Conservation (phyloP, 352 stramenopile genomes). For the Thalassiosira hispida region DNA sequence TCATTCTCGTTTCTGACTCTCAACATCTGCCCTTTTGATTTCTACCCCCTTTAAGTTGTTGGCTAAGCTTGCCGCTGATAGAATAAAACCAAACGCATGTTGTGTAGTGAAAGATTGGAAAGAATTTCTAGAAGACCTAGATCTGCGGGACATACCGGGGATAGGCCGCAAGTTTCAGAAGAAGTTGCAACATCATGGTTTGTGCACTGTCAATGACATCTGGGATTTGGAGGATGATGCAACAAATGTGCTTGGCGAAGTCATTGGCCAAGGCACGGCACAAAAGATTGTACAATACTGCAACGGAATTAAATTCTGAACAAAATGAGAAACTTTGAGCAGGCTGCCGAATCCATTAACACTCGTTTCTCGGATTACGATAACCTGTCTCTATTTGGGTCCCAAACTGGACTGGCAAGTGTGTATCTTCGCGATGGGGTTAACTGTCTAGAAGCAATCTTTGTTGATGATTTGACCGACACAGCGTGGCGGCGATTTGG, state of each 20-base stretch:
- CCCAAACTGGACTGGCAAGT: background rate
- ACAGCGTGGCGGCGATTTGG: slow-evolving; percentile 12
- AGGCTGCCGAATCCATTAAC: no score
- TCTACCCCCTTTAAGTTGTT: slow-evolving; percentile 76
- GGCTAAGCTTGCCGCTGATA: slow-evolving; percentile 92
- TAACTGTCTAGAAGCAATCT: background rate
- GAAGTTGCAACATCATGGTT: slow-evolving; percentile 60
- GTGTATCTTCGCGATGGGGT: background rate
- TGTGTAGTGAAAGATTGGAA: slow-evolving; percentile 78
- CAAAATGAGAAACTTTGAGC: no score
- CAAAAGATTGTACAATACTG: slow-evolving; percentile 77
- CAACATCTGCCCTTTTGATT: background rate
- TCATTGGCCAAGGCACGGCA: slow-evolving; percentile 66
- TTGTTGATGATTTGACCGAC: slow-evolving; percentile 1
- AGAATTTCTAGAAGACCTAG: slow-evolving; percentile 61
- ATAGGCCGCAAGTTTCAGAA: slow-evolving; percentile 73
- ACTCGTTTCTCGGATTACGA: background rate
- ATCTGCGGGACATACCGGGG: slow-evolving; percentile 76
- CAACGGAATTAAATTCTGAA: no score
- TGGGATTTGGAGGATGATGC: slow-evolving; percentile 74
- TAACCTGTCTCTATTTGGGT: background rate
- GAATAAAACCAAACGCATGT: slow-evolving; percentile 92
- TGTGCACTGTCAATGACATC: slow-evolving; percentile 76
- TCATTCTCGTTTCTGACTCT: background rate
- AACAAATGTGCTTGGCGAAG: slow-evolving; percentile 54